A percentile compares a stretch with the other conserved stretches of the same genome.
Conservation (phyloP, 768 basidiomycete genomes). For the Tricholoma sp. region DNA sequence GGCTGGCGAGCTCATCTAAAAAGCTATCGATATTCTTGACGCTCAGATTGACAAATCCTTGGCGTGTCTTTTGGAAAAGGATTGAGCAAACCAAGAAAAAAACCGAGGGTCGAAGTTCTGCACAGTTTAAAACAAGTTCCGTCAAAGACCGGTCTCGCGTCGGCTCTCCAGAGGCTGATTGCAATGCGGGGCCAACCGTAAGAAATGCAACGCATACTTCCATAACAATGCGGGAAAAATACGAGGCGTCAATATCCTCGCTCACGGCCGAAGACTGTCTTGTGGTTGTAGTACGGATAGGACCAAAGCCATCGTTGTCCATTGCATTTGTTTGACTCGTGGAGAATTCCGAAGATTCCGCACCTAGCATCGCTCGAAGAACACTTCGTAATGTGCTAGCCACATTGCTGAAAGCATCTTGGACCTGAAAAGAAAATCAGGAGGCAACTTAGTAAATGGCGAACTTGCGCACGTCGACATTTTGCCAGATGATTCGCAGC, state of each 20-base stretch:
- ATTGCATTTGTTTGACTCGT: slow-evolving; percentile 27
- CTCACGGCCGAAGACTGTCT: slow-evolving; percentile 24
- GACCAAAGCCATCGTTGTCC: slow-evolving; percentile 55
- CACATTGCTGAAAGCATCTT: slow-evolving; percentile 35
- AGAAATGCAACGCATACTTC: slow-evolving; percentile 57
- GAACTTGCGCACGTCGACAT: slow-evolving; percentile 51
- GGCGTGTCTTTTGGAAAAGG: slow-evolving; percentile 51
- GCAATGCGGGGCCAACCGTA: slow-evolving; percentile 57
- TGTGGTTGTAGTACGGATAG: slow-evolving; percentile 38
- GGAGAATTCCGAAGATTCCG: slow-evolving; percentile 14
- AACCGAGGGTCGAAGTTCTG: slow-evolving; percentile 37
- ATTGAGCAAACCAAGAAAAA: slow-evolving; percentile 56
- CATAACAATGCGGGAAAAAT: slow-evolving; percentile 31
- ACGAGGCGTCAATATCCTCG: slow-evolving; percentile 21
- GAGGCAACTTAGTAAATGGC: neutral
- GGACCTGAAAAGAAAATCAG: slow-evolving; percentile 37
- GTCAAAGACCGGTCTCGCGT: slow-evolving; percentile 59
- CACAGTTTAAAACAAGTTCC: slow-evolving; percentile 44
- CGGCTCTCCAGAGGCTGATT: slow-evolving; percentile 50
- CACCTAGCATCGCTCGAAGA: slow-evolving; percentile 34
- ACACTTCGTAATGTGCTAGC: slow-evolving; percentile 31
- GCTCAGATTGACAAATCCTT: slow-evolving; percentile 49
- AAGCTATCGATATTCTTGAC: slow-evolving; percentile 46
- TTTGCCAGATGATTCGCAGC: slow-evolving; percentile 61
- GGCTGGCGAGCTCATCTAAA: slow-evolving; percentile 45